These are phyloP conservation scores for Avena insularis DNA, from an alignment of 176 grass and related monocot genomes.

Conservation along the genomic window DNA sequence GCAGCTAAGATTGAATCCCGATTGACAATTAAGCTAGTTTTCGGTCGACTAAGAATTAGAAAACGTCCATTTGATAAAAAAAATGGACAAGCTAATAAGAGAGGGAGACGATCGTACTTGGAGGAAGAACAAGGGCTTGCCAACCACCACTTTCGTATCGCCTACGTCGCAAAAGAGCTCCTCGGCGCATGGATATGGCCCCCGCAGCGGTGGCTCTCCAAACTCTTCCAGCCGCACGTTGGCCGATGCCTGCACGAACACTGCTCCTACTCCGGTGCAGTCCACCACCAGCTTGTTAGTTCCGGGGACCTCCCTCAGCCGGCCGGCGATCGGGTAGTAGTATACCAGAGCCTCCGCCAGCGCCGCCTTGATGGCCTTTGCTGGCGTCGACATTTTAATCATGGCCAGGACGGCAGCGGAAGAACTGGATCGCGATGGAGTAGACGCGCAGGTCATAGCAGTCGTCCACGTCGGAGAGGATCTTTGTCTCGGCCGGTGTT, in stretches of 20 bases:
- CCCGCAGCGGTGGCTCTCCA: background rate
- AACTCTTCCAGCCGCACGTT: background rate
- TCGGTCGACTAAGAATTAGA: no score
- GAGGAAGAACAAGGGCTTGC: background rate
- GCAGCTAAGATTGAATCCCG: no score
- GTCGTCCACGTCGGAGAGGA: constrained; percentile 24
- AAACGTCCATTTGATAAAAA: background rate
- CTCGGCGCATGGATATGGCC: background rate
- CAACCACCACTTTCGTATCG: background rate
- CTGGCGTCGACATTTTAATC: background rate
- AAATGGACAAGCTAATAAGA: background rate
- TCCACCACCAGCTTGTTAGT: background rate
- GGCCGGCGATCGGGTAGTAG: constrained; percentile 41
- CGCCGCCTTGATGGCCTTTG: background rate
- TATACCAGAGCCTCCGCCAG: background rate
- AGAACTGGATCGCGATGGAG: background rate
- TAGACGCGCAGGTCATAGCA: background rate
- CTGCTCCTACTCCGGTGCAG: background rate
- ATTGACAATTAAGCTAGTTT: no score
- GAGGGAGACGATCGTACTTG: background rate
- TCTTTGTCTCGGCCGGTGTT: background rate
- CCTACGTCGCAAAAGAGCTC: background rate
- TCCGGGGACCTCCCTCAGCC: background rate
- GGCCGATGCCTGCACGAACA: background rate
- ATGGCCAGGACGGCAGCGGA: background rate